phyloP scores from a whole-genome alignment of 2,329 filamentous ascomycete genomes.

The Paracamarosporium sp. region DNA sequence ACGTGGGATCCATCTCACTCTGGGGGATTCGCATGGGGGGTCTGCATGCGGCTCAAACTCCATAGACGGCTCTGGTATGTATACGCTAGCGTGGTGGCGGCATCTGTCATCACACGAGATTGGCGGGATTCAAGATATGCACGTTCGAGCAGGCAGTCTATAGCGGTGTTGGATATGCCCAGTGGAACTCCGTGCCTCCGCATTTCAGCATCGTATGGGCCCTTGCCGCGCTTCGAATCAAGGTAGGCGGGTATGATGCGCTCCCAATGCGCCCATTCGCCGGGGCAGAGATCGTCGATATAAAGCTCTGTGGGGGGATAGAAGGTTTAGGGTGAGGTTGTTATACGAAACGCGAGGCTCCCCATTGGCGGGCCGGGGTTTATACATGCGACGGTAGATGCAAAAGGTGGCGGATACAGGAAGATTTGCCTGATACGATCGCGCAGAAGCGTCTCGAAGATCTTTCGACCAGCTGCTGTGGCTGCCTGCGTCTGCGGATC shows the following conservation, averaged over 20 bases:
- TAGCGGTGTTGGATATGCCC: conserved; percentile 3
- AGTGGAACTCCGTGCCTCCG: neutral
- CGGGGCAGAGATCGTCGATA: neutral
- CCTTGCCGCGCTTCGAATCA: neutral
- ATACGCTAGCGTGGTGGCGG: too few species aligned
- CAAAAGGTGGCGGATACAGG: neutral
- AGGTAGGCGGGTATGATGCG: neutral
- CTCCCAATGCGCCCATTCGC: neutral
- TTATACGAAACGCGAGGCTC: neutral
- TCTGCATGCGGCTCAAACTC: neutral
- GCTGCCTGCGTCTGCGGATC: neutral
- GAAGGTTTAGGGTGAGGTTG: neutral
- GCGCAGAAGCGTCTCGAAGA: neutral
- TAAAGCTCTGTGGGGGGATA: neutral
- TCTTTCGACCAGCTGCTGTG: neutral
- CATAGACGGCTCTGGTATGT: neutral
- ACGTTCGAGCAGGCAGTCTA: neutral
- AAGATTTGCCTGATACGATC: too few species aligned
- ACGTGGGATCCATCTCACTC: neutral
- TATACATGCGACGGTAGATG: neutral
- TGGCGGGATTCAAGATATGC: neutral
- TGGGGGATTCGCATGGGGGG: neutral
- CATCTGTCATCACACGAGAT: neutral
- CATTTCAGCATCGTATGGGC: neutral
- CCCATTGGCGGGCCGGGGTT: neutral